Base-by-base conservation (phyloP, 345 rosid genomes). In the Lepidium aucheri region DNA sequence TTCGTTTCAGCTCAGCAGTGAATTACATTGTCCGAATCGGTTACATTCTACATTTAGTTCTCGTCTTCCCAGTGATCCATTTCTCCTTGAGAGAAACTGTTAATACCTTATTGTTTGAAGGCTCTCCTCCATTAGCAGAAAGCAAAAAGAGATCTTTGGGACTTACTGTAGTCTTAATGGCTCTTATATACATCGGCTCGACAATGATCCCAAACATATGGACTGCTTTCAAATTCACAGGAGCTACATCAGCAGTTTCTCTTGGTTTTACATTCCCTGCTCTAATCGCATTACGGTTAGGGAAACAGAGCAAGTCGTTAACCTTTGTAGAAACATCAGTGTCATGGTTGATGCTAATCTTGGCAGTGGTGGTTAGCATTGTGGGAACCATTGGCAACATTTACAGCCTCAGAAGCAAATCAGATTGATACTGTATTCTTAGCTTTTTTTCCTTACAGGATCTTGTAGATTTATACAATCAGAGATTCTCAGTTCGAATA, bases 211-310 rank as follows among this genome's bases (percentile, higher is more conserved):
- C 99, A 7, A 94, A 82, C 50, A 94, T 94, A 70, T 94, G 99
- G 99, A 88, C 89, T 0, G 99, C 97, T 43, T 94, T 94, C 74
- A 94, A 94, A 74, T 94, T 90, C 72, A 94, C 99, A 0, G 99
- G 99, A 26, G 97, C 99, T n/a, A 94, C 99, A 33, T 81, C 97
- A 14, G 99, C 99, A 8, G 95, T 94, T 26, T 88, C 99, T 0
- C 80, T 94, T 53, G 99, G 97, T 60, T 94, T 90, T 59, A 94
- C 82, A 30, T 94, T 94, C 73, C 99, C 99, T 14, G 77, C 97
- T 65, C 86, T 94, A 4, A 70, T 94, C 63, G 92, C 97, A 0
- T 63, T 94, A 67, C 80, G 73, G 75, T 65, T 94, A 70, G 75
- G 90, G 59, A 67, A 69, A 17, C 69, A 60, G 63, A 90, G 82